These are phyloP conservation scores for Malassezia psittaci DNA, from an alignment of 1,284 basidiomycete genomes.

Conservation along the genomic window DNA sequence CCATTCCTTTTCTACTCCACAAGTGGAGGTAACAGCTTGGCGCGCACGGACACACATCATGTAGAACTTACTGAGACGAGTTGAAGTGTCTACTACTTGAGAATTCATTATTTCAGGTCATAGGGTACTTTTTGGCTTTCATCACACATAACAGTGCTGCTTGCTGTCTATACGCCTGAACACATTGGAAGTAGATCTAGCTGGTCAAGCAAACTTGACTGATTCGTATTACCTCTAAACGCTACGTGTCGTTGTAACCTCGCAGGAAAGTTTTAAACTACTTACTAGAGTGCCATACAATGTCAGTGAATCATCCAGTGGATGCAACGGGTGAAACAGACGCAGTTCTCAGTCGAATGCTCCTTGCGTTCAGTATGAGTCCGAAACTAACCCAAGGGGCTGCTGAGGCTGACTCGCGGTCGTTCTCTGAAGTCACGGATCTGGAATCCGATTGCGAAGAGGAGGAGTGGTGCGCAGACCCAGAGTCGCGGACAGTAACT, in stretches of 20 bases:
- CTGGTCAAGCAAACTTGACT: too few relatives aligned
- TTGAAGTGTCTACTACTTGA: not conserved
- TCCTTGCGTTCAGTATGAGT: not conserved
- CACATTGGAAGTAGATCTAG: too few relatives aligned
- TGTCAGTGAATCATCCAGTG: not conserved
- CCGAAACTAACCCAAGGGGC: not conserved
- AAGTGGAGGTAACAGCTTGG: not conserved
- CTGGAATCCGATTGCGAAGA: not conserved
- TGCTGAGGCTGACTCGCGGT: not conserved
- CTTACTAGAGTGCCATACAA: not conserved
- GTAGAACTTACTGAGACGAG: not conserved
- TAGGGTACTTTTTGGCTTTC: not conserved
- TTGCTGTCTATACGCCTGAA: not conserved
- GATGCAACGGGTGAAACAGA: not conserved
- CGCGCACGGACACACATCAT: conserved; percentile 1
- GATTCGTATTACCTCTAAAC: too few relatives aligned
- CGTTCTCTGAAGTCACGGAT: not conserved
- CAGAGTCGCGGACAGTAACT: not conserved
- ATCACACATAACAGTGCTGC: not conserved
- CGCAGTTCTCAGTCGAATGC: not conserved
- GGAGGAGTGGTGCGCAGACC: not conserved
- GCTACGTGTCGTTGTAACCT: too few relatives aligned
- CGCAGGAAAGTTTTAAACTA: too few relatives aligned
- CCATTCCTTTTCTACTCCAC: not conserved
- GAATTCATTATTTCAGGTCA: not conserved